Evolutionary conservation across 2,329 filamentous ascomycete species (phyloP), one percentile per base, ranked within the genome.

Genomic region (Calonectria pseudoturangicola): DNA sequence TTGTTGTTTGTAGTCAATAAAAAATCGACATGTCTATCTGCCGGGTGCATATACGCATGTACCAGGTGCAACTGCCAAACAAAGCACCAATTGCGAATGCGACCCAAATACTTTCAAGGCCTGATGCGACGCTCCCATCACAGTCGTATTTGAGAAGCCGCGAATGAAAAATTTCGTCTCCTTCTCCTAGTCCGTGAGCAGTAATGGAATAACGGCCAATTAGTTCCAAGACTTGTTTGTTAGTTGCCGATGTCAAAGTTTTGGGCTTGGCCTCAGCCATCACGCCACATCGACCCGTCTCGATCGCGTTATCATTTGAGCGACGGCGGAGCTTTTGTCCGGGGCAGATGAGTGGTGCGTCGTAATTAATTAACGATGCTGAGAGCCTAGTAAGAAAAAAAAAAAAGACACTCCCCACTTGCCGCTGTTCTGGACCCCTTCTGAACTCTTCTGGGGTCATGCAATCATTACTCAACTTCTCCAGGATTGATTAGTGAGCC

Each of bases 381-480:
- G 21, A 16, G 41, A 60, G 54, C 27, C 54, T 41, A 60, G 54
- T 36, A 21, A 39, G 21, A 21, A 21, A 21, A 21, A 21, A 21
- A 21, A 21, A 21, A 21, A 21, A 21, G 21, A 36, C 54, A 5
- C n/a, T 12, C 51, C 58, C 66, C 66, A 63, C 66, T 63, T 60
- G 58, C 28, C 58, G 66, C 66, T 51, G 67, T 50, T 70, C 67
- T 70, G 27, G 67, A 70, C 67, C 67, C 30, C 28, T 70, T 56
- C 60, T 45, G 60, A 70, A 39, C 65, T 25, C 27, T 43, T 58
- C 50, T 58, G 50, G 47, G 67, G 58, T 28, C 25, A 36, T 62
- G 66, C 47, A 47, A n/a, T 39, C 18, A 39, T 67, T 18, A 43
- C 50, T 54, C 39, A 48, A 39, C 18, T 33, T 47, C 36, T 47